Conservation (phyloP, 352 stramenopile genomes). For the Pythium aristosporum region DNA sequence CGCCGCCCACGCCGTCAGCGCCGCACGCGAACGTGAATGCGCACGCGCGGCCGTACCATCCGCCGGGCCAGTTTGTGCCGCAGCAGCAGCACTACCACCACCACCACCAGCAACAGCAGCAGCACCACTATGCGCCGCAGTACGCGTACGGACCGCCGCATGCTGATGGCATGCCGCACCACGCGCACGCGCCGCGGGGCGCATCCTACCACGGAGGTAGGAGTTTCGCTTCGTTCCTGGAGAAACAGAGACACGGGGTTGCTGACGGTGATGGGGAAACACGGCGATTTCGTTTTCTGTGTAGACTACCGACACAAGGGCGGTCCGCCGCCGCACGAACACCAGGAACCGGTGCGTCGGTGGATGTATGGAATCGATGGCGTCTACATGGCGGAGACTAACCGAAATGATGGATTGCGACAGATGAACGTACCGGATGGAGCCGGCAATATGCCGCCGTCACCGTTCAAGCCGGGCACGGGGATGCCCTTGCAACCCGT, state of each 20-base stretch:
- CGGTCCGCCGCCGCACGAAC: constrained; percentile 15
- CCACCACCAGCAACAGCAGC: background rate
- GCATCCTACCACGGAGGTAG: constrained; percentile 18
- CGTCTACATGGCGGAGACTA: background rate
- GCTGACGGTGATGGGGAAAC: background rate
- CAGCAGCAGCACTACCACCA: constrained; percentile 9
- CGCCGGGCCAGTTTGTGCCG: constrained; percentile 15
- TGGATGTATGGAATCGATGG: background rate
- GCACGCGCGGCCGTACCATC: constrained; percentile 25
- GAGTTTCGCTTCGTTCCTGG: no score
- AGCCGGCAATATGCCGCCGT: constrained; percentile 21
- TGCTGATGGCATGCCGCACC: constrained; percentile 13
- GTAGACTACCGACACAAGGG: constrained; percentile 26
- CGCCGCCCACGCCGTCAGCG: background rate
- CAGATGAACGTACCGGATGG: constrained; percentile 23
- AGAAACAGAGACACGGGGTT: background rate
- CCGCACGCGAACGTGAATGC: constrained; percentile 19
- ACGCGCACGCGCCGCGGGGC: constrained; percentile 16
- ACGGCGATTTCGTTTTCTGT: background rate
- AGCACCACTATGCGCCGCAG: constrained; percentile 17
- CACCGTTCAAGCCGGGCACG: constrained; percentile 24
- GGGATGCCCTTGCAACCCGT: constrained; percentile 27
- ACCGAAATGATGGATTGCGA: background rate
- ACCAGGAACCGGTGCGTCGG: constrained; percentile 15
- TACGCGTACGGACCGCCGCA: constrained; percentile 19